Evolutionary conservation across 2,329 filamentous ascomycete genomes (phyloP).

Genomic region (Furcasterigmium sp.): DNA sequence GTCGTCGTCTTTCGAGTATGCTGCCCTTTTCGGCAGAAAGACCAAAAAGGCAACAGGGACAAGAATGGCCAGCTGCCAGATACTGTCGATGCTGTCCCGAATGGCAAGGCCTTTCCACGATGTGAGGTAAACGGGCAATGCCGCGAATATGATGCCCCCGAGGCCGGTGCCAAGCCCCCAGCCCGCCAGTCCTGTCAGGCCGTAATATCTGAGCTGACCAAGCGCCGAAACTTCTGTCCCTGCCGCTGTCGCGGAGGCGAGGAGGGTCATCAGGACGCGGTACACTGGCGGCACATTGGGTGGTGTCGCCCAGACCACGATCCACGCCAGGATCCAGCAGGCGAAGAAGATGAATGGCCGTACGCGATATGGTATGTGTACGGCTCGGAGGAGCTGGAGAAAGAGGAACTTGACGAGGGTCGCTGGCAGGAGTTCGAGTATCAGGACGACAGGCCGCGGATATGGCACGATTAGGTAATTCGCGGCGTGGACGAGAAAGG

Average conservation of each 20-base stretch:
- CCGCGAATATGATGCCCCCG: conserved; percentile 20
- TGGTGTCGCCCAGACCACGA: conserved; percentile 20
- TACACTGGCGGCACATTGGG: conserved; percentile 25
- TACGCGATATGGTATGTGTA: conserved; percentile 17
- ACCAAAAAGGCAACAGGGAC: conserved; percentile 21
- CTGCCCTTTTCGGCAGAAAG: conserved; percentile 18
- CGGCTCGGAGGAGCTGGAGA: conserved; percentile 19
- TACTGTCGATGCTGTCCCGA: conserved; percentile 19
- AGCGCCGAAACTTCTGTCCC: conserved; percentile 25
- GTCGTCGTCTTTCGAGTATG: conserved; percentile 12
- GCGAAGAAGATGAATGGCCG: conserved; percentile 18
- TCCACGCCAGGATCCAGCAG: conserved; percentile 21
- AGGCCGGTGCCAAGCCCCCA: conserved; percentile 28
- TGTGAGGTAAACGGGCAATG: conserved; percentile 22
- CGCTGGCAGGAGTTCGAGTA: conserved; percentile 24
- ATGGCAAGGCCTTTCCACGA: conserved; percentile 19
- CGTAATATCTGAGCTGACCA: conserved; percentile 22
- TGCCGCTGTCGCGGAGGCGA: conserved; percentile 22
- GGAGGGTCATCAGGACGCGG: conserved; percentile 19
- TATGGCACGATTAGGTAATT: conserved; percentile 30
- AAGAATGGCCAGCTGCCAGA: conserved; percentile 18
- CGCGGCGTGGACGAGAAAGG: conserved; percentile 22
- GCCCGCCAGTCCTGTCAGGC: conserved; percentile 22
- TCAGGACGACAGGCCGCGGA: conserved; percentile 21
- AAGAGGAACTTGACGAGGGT: conserved; percentile 21